phyloP scores from a whole-genome alignment of 441 rosid species.

The Gossypium davidsonii region DNA sequence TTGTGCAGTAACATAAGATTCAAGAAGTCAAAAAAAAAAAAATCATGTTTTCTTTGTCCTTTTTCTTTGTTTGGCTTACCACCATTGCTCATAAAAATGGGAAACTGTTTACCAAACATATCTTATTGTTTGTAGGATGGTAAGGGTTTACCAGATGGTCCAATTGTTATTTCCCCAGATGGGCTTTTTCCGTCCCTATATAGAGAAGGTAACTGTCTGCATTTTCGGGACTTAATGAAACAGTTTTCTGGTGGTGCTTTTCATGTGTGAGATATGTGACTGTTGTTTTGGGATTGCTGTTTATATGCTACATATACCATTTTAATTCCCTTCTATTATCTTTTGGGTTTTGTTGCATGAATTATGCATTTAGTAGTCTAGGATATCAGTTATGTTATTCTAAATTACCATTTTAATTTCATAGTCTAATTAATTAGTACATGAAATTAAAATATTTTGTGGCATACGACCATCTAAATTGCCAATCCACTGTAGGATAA shows the following conservation, averaged over 20 bases:
- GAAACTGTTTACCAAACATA: neutral
- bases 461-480: too few species aligned
- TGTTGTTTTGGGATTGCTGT: neutral
- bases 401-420: too few species aligned
- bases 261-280: neutral
- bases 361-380: neutral
- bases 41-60: neutral
- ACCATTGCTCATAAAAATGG: neutral
- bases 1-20: constrained; percentile 8
- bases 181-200: constrained; percentile 87
- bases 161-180: constrained; percentile 94
- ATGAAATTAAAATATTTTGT: too few species aligned
- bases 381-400: neutral
- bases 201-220: constrained; percentile 69
- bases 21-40: neutral
- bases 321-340: neutral
- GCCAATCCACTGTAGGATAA: neutral
- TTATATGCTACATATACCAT: neutral
- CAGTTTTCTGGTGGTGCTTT: constrained; percentile 3
- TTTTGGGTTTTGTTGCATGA: neutral
- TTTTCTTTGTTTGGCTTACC: neutral
- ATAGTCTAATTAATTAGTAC: too few species aligned
- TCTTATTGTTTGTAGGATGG: constrained; percentile 57
- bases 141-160: constrained; percentile 90
- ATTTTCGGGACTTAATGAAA: neutral